Base-by-base conservation (phyloP, 371 early-diverging fungal species). In the Mortierella sp. region DNA sequence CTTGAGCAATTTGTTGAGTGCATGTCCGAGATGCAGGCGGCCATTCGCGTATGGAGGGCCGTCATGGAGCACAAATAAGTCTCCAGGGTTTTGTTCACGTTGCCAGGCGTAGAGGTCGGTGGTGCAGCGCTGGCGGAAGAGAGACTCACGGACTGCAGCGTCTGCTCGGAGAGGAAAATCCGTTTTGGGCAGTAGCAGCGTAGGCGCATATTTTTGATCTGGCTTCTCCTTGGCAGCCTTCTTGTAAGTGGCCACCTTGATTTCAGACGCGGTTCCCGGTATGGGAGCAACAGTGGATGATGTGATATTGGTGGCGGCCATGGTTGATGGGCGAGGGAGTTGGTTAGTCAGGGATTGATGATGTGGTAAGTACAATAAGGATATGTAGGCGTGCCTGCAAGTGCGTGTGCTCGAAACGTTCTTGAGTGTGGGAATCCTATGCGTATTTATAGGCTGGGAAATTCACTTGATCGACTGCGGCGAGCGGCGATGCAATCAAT, bases 11-110 rank as follows among this genome's bases (percentile, higher is more conserved):
- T 95, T 95, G 79, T 94, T 93, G 72, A 97, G 82, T 42, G 95
- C 95, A 73, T 97, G 98, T 6, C 97, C 89, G 52, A 90, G 89
- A 75, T 97, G 97, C n/a, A 96, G 89, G 52, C 92, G 86, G 42
- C 97, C 98, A 69, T 96, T 96, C 39, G 96, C 97, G 82, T 95
- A 97, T 4, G 98, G 98, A 23, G 98, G 98, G 0, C 98, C 97
- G 82, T 97, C 97, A 64, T 95, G 96, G 54, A 95, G 85, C 19
- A 93, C 81, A 79, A 90, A 94, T 31, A 81, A 39, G 14, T 84
- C 82, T n/a, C 86, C 85, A 0, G 83, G 72, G 49, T 88, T 91
- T 70, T 88, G 86, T 53, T 86, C 70, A 28, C 52, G 60, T 32
- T 92, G 93, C 91, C 92, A 92, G 32, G 73, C 61, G 72, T 92